Percentiles rank a stretch among this genome's conserved stretches.
These are phyloP conservation scores for Mortierella sp. DNA, from an alignment of 371 early-diverging fungal species.

Conservation along the genomic window DNA sequence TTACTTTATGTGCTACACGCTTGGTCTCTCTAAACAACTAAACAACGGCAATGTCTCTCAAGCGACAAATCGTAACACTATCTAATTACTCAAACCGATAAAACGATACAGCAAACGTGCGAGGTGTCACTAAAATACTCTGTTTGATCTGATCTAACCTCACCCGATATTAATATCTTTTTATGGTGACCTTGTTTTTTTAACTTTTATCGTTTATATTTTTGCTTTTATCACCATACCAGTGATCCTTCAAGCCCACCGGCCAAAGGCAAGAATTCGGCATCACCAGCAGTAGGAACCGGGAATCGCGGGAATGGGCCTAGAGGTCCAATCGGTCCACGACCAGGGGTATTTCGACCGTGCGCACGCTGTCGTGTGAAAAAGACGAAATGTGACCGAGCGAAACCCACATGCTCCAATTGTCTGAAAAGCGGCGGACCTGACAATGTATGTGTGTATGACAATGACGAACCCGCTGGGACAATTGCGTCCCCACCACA, in stretches of 20 bases:
- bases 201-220: not conserved
- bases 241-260: not conserved
- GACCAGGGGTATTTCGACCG: conserved; percentile 46
- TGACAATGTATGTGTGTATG: conserved; percentile 38
- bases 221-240: not conserved
- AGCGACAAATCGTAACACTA: no score
- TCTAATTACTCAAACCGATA: no score
- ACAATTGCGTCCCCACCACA: not conserved
- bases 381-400: conserved; percentile 47
- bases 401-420: conserved; percentile 49
- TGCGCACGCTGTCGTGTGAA: conserved; percentile 49
- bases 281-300: not conserved
- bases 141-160: not conserved
- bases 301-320: conserved; percentile 9
- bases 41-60: no score
- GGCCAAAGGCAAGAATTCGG: not conserved
- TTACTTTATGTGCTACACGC: no score
- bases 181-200: no score
- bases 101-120: no score
- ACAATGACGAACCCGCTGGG: conserved; percentile 43
- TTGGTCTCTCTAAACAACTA: no score
- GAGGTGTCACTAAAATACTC: no score
- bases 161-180: no score
- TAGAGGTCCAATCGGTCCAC: conserved; percentile 38
- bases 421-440: conserved; percentile 36